A percentile compares a stretch with the other conserved stretches of the same genome.
Evolutionary conservation across 176 grass and related monocot genomes (phyloP).

Genomic region (Triticum timopheevii): DNA sequence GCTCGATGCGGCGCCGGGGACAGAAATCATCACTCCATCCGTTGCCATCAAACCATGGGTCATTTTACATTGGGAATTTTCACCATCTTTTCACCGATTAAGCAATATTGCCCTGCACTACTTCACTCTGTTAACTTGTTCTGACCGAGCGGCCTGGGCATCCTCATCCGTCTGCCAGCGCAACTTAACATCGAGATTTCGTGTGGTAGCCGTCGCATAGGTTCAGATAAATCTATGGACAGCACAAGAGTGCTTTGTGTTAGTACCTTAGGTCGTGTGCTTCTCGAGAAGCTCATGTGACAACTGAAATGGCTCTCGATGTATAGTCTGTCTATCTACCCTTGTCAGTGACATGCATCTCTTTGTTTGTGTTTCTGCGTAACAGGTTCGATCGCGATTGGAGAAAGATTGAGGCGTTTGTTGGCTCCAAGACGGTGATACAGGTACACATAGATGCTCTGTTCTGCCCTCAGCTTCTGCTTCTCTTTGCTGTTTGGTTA

Average conservation of each 20-base stretch:
- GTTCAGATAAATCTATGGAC: neutral
- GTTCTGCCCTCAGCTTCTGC: neutral
- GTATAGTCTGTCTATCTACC: no score
- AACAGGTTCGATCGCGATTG: slow-evolving; percentile 80
- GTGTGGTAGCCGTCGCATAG: neutral
- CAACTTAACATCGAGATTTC: neutral
- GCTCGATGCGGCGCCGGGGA: no score
- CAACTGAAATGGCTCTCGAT: no score
- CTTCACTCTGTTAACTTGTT: no score
- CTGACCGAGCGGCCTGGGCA: no score
- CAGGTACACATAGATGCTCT: slow-evolving; percentile 42
- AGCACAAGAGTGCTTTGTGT: neutral
- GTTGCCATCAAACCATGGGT: neutral
- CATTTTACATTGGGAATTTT: neutral
- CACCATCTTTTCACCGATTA: no score
- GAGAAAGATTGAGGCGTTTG: slow-evolving; percentile 73
- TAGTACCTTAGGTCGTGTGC: neutral
- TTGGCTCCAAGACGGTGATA: slow-evolving; percentile 80
- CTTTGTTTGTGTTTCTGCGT: neutral
- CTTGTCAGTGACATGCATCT: no score
- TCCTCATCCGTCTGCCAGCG: accelerated
- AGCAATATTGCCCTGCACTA: no score
- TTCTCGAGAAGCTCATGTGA: neutral
- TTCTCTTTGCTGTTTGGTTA: neutral
- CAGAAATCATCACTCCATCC: neutral